phyloP scores from a whole-genome alignment of 805 yeast genomes.

The Aciculoconidium aculeatum region DNA sequence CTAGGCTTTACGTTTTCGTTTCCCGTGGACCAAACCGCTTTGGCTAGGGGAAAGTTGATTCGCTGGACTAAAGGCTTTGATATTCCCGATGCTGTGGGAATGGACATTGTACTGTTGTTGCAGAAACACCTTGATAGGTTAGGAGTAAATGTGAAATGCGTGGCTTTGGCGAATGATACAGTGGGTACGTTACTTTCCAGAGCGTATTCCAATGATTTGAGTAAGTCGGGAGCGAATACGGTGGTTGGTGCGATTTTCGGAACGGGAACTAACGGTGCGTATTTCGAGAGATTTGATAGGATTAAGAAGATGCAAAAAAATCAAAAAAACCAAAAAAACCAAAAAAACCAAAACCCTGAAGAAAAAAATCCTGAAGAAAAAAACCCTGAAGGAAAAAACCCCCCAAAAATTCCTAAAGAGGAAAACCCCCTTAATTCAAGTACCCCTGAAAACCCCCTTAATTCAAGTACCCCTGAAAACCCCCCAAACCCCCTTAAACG shows the following conservation, averaged over 20 bases:
- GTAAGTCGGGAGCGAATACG: constrained; percentile 65
- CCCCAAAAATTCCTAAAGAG: no score
- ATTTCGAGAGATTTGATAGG: constrained; percentile 67
- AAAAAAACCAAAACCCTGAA: no score
- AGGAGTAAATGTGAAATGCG: constrained; percentile 61
- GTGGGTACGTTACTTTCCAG: constrained; percentile 90
- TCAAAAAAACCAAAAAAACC: no score
- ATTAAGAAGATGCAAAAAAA: constrained; percentile 75
- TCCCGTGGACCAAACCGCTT: constrained; percentile 83
- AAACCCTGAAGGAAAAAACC: constrained; percentile 38
- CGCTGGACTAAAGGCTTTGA: constrained; percentile 98
- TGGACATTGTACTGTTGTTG: constrained; percentile 70
- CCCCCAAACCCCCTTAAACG: no score
- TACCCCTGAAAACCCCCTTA: no score
- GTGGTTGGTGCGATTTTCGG: constrained; percentile 90
- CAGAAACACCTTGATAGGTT: constrained; percentile 63
- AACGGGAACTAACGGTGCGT: constrained; percentile 97
- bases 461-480: no score
- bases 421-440: no score
- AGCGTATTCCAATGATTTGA: constrained; percentile 65
- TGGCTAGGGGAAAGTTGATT: constrained; percentile 72
- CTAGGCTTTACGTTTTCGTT: constrained; percentile 93
- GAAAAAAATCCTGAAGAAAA: constrained; percentile 5
- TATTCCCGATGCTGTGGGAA: constrained; percentile 76
- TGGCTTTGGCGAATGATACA: constrained; percentile 92